Base-by-base conservation (phyloP, 108 stramenopile species). In the Ochromonas danica region DNA sequence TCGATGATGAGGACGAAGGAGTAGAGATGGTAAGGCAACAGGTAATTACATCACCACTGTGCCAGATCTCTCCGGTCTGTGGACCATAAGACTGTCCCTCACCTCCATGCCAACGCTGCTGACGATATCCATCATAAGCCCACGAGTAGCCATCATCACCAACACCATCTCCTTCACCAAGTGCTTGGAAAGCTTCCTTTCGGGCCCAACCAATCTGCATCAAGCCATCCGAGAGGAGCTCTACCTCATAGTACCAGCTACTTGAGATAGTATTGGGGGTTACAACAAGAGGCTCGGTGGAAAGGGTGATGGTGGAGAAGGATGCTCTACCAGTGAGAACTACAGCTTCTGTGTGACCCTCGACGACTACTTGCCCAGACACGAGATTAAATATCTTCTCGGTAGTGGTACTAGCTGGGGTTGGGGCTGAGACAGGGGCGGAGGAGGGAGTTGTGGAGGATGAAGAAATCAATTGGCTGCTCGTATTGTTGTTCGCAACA, bases 131-230 rank as follows among this genome's bases (percentile, higher is more conserved):
- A 43, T 85, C 85, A 67, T 74, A 82, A 10, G 85, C 82, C 82
- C 82, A 85, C 3, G 80, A 81, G 71, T 78, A 51, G 33, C 41
- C 25, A 39, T 70, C 33, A 62, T 85, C 85, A 25, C 85, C 85
- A 31, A 85, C 71, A 27, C 85, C 85, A 70, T 85, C 80, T 30
- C 80, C 85, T 28, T 40, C 22, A 0, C 1, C n/a, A 65, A 65
- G 51, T 39, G 17, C 71, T 43, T 17, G 22, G 65, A 1, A 22
- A 6, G 1, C 6, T 1, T 41, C 61, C 22, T 0, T 42, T 1
- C 28, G 40, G 35, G 78, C 39, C 85, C 82, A 83, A 22, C 85
- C 85, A 25, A 85, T 79, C 82, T 85, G 85, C 82, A 85, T 81
- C 35, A 85, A 71, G 33, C 85, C 85, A 30, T 40, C 79, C 10